Base-by-base conservation (phyloP, 257 asterid species). In the Nicotiana tabacum region DNA sequence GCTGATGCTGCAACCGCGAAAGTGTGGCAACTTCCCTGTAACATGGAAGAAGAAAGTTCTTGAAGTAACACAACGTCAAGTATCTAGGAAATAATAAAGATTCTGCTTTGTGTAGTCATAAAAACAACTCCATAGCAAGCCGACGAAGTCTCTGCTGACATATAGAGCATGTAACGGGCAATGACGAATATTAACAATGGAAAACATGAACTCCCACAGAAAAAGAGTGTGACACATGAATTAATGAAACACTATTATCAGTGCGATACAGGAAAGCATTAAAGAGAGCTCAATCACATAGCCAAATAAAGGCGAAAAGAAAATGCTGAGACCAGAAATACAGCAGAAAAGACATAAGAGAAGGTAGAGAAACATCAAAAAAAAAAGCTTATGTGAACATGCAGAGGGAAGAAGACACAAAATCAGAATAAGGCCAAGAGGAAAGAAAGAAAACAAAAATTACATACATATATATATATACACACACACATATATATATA, bases 11-110 rank as follows among this genome's bases (percentile, higher is more conserved):
- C 92, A 96, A 88, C 81, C 98, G 92, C 58, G 99, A 88, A 86
- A 96, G 97, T 29, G 99, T 96, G 48, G 97, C 96, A 72, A 96
- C 99, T 92, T 96, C 99, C 93, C 98, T 96, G 83, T 79, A 82
- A 62, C 56, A 65, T 78, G 86, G 55, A 82, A 82, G 72, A 57
- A 69, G 17, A 82, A 66, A 48, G 30, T 86, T 64, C 60, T 48
- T n/a, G 35, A 57, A 66, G 43, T 27, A 74, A 74, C 64, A 27
- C 39, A 74, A 48, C 15, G 64, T 48, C 61, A 74, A 72, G 35
- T 80, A 65, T 56, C 48, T 65, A 66, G 48, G 5, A 17, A 46
- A 16, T 43, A 12, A 74, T 6, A 24, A 48, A 46, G 61, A 46
- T 46, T 27, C 29, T 74, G 80, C 53, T 74, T 51, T 51, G 4